Conservation (phyloP, 2,329 filamentous ascomycete species). For the Colletotrichum sp. region DNA sequence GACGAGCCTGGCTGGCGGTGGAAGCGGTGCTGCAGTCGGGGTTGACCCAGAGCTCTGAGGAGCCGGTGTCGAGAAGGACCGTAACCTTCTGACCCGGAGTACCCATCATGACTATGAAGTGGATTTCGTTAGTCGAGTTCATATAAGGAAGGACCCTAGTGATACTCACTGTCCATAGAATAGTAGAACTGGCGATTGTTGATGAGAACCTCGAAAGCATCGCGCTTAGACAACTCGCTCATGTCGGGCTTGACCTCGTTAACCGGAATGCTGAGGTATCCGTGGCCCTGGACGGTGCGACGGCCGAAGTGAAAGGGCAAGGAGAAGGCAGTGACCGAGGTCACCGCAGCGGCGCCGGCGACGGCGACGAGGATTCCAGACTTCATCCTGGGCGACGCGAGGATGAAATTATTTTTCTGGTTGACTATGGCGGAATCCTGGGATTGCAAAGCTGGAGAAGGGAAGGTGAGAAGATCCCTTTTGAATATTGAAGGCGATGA, state of each 20-base stretch:
- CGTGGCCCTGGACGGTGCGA: constrained; percentile 35
- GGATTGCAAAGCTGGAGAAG: neutral
- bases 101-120: constrained; percentile 44
- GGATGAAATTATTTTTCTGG: neutral
- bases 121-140: neutral
- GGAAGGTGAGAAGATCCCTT: neutral
- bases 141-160: neutral
- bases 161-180: constrained; percentile 38
- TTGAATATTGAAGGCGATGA: neutral
- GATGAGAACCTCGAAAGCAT: constrained; percentile 33
- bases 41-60: constrained; percentile 61
- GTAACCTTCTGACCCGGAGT: constrained; percentile 46
- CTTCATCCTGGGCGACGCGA: constrained; percentile 1
- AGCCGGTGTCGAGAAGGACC: constrained; percentile 57
- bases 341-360: constrained; percentile 6
- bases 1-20: constrained; percentile 32
- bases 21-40: constrained; percentile 49
- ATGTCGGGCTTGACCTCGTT: constrained; percentile 18
- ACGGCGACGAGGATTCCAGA: neutral
- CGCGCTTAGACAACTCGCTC: neutral
- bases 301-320: constrained; percentile 24
- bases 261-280: constrained; percentile 41
- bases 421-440: neutral
- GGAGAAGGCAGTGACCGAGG: neutral
- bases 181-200: constrained; percentile 44